Percentiles rank a stretch among this genome's conserved stretches.
phyloP scores from a whole-genome alignment of 768 basidiomycete species.

The Punctularia strigosozonata region DNA sequence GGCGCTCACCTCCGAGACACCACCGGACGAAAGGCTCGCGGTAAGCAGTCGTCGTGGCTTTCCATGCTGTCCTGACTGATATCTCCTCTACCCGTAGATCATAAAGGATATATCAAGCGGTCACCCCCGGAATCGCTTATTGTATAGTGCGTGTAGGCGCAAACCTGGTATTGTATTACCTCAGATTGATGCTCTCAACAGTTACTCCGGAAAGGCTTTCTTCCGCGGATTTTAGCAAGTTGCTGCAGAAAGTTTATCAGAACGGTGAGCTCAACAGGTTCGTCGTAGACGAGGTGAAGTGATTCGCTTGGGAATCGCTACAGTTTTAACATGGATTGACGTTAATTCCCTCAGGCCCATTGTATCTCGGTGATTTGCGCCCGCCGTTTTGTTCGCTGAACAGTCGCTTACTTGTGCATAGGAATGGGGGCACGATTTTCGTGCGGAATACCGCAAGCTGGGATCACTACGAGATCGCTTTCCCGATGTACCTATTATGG shows the following conservation, averaged over 20 bases:
- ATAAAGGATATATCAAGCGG: constrained; percentile 47
- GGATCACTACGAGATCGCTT: constrained; percentile 60
- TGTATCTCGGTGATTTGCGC: constrained; percentile 58
- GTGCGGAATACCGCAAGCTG: constrained; percentile 59
- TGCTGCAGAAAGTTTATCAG: constrained; percentile 39
- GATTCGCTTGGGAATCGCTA: constrained; percentile 1
- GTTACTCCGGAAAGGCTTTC: constrained; percentile 72
- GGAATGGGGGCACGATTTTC: constrained; percentile 85
- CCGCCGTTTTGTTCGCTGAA: neutral
- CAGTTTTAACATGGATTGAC: constrained; percentile 1
- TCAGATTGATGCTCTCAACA: constrained; percentile 13
- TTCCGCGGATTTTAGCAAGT: constrained; percentile 36
- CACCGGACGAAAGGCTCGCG: constrained; percentile 36
- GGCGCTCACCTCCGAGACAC: constrained; percentile 58
- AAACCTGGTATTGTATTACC: neutral
- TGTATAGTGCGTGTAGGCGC: constrained; percentile 49
- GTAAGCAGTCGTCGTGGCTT: constrained; percentile 23
- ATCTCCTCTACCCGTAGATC: constrained; percentile 30
- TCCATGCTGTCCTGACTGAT: neutral
- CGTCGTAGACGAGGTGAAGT: constrained; percentile 67
- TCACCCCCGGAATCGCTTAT: constrained; percentile 43
- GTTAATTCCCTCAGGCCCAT: constrained; percentile 41
- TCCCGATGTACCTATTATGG: constrained; percentile 72
- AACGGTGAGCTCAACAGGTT: constrained; percentile 54
- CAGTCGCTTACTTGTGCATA: constrained; percentile 14